phyloP scores from a whole-genome alignment of 805 yeast genomes.

The Spathaspora girioi region DNA sequence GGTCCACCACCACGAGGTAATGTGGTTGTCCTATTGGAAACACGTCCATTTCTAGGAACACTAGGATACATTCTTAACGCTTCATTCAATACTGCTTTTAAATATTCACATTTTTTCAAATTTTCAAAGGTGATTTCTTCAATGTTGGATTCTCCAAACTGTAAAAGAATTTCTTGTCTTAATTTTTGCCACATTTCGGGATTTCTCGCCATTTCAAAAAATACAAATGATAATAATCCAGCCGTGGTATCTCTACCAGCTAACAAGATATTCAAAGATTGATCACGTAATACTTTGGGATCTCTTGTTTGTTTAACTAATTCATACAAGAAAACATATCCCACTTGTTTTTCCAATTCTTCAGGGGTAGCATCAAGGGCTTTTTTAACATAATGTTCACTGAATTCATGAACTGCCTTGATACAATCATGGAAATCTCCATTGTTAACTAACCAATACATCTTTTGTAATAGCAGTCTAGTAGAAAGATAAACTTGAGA shows the following conservation, averaged over 20 bases:
- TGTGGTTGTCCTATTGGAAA: constrained; percentile 22
- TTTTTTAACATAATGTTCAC: constrained; percentile 25
- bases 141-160: constrained; percentile 22
- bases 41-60: constrained; percentile 29
- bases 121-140: constrained; percentile 28
- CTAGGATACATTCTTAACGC: constrained; percentile 31
- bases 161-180: constrained; percentile 20
- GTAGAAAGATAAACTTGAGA: constrained; percentile 29
- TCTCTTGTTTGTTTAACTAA: constrained; percentile 35
- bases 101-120: constrained; percentile 30
- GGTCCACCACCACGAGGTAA: constrained; percentile 28
- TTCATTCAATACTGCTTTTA: constrained; percentile 28
- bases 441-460: constrained; percentile 25
- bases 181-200: constrained; percentile 26
- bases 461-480: constrained; percentile 28
- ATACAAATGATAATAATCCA: constrained; percentile 24
- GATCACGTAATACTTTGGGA: constrained; percentile 33
- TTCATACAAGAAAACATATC: constrained; percentile 36
- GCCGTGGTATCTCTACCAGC: constrained; percentile 39
- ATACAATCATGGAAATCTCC: constrained; percentile 31
- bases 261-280: constrained; percentile 34
- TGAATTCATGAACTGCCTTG: constrained; percentile 27
- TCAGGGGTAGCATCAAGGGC: constrained; percentile 25
- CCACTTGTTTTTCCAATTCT: constrained; percentile 26
- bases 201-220: constrained; percentile 30